Conservation (phyloP, 768 basidiomycete species). For the Suillus clintonianus region DNA sequence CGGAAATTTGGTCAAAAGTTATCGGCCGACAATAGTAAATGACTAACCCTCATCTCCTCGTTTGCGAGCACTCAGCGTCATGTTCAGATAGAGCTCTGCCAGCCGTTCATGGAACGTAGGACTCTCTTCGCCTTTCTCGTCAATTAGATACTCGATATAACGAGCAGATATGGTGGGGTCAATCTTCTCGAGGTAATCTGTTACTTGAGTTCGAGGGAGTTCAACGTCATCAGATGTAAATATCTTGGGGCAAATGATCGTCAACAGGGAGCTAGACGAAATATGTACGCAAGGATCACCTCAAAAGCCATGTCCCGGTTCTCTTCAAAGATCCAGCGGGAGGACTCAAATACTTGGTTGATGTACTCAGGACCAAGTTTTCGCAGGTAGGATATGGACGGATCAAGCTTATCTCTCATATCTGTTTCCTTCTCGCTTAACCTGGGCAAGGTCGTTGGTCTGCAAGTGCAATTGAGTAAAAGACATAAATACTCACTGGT, state of each 20-base stretch:
- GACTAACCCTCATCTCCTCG: constrained; percentile 57
- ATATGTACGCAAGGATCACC: constrained; percentile 38
- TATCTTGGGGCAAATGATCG: constrained; percentile 51
- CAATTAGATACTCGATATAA: constrained; percentile 86
- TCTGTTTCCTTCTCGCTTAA: constrained; percentile 79
- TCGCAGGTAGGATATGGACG: constrained; percentile 88
- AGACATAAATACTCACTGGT: constrained; percentile 57
- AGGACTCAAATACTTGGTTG: constrained; percentile 76
- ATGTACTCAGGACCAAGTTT: constrained; percentile 85
- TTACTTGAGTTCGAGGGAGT: constrained; percentile 75
- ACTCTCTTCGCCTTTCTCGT: constrained; percentile 67
- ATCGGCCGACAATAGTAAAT: neutral
- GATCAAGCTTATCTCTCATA: constrained; percentile 73
- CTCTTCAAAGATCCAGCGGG: constrained; percentile 83
- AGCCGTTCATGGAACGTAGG: constrained; percentile 84
- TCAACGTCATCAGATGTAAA: constrained; percentile 96
- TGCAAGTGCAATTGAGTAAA: neutral
- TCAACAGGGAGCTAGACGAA: neutral
- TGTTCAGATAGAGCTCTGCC: constrained; percentile 80
- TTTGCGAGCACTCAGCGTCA: constrained; percentile 61
- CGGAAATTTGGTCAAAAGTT: constrained; percentile 3
- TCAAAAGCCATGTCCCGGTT: constrained; percentile 77
- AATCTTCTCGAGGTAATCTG: constrained; percentile 74
- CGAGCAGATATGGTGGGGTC: constrained; percentile 68
- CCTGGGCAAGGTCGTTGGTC: constrained; percentile 40